Conservation (phyloP, 306 rosid genomes). For the Dryas octopetala region DNA sequence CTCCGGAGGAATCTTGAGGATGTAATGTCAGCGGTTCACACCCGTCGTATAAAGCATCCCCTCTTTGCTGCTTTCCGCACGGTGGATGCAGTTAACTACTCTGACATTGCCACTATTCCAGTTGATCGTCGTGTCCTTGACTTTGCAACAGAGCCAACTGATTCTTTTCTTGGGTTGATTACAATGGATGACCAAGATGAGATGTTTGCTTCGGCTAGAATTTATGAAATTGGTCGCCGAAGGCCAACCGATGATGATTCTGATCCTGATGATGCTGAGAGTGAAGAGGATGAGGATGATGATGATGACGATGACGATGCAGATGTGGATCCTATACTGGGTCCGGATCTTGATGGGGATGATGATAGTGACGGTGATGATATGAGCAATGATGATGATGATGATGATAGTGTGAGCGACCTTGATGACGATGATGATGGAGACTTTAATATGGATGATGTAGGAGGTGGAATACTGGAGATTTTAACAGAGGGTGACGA, state of each 20-base stretch:
- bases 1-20: slow-evolving; percentile 91
- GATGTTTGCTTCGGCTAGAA: slow-evolving; percentile 87
- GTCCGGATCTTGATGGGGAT: slow-evolving; percentile 79
- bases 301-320: slow-evolving; percentile 50
- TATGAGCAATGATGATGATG: slow-evolving; percentile 58
- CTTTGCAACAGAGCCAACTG: slow-evolving; percentile 86
- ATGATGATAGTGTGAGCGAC: slow-evolving; percentile 60
- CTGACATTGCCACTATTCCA: slow-evolving; percentile 84
- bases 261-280: slow-evolving; percentile 96
- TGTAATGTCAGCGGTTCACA: slow-evolving; percentile 86
- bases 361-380: slow-evolving; percentile 77
- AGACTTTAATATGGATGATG: slow-evolving; percentile 68
- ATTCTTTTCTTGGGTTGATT: slow-evolving; percentile 89
- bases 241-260: slow-evolving; percentile 94
- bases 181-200: slow-evolving; percentile 97
- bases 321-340: slow-evolving; percentile 63
- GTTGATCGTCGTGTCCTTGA: slow-evolving; percentile 98
- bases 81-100: slow-evolving; percentile 89
- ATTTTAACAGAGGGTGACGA: slow-evolving; percentile 70
- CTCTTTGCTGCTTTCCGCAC: slow-evolving; percentile 94
- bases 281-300: slow-evolving; percentile 86
- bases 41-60: slow-evolving; percentile 82
- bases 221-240: slow-evolving; percentile 90
- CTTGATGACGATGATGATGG: slow-evolving; percentile 62
- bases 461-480: slow-evolving; percentile 62